phyloP scores from a whole-genome alignment of 2,329 filamentous ascomycete genomes.

The Orbilia oligospora region DNA sequence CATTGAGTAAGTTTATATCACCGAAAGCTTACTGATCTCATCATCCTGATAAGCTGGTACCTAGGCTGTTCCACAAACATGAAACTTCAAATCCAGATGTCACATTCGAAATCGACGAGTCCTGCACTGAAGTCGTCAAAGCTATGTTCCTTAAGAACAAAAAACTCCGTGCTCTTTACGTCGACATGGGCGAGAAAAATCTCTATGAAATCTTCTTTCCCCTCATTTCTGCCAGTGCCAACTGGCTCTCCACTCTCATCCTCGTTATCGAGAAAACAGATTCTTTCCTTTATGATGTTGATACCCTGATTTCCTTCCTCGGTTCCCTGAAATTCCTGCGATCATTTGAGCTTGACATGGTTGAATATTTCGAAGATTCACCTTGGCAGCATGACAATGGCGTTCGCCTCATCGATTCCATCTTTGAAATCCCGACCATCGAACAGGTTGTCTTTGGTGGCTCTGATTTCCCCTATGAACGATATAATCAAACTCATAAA shows the following conservation, averaged over 20 bases:
- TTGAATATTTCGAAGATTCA: constrained; percentile 56
- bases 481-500: constrained; percentile 32
- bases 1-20: constrained; percentile 33
- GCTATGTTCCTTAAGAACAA: constrained; percentile 58
- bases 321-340: constrained; percentile 26
- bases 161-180: constrained; percentile 52
- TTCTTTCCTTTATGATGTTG: constrained; percentile 43
- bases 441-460: constrained; percentile 55
- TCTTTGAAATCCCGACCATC: constrained; percentile 37
- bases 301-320: constrained; percentile 38
- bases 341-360: constrained; percentile 55
- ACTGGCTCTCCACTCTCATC: constrained; percentile 49
- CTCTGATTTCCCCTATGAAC: constrained; percentile 54
- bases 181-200: constrained; percentile 53
- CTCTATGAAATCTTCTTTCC: constrained; percentile 59
- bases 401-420: constrained; percentile 42
- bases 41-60: neutral
- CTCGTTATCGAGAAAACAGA: constrained; percentile 52
- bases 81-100: neutral
- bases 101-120: neutral
- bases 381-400: constrained; percentile 43
- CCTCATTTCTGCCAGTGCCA: constrained; percentile 35
- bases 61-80: constrained; percentile 5
- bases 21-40: neutral
- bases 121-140: constrained; percentile 54